Evolutionary conservation across 495 filamentous ascomycete species (phyloP).

Genomic region (Cairneyella variabilis): DNA sequence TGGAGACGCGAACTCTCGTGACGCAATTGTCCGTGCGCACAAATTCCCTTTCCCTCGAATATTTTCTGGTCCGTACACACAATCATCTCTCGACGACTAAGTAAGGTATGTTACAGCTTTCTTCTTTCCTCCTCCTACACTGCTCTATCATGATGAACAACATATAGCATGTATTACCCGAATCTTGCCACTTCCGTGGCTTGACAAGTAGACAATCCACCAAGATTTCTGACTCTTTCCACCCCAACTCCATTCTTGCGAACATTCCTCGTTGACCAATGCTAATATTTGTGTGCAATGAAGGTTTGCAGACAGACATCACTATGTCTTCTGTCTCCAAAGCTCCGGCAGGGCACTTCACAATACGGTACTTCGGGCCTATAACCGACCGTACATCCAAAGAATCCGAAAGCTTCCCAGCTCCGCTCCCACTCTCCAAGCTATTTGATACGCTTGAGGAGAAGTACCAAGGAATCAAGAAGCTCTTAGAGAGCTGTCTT

Average conservation of each 20-base stretch:
- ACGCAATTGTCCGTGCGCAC: too few relatives aligned
- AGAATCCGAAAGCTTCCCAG: slow-evolving; percentile 64
- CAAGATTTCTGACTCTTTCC: slow-evolving; percentile 55
- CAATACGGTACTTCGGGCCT: slow-evolving; percentile 82
- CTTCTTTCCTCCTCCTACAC: background rate
- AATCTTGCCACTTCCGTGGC: slow-evolving; percentile 39
- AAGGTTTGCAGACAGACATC: slow-evolving; percentile 3
- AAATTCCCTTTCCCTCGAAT: too few relatives aligned
- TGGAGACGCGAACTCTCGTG: slow-evolving; percentile 12
- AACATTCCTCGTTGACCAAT: background rate
- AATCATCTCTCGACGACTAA: background rate
- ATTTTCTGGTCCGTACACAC: slow-evolving; percentile 1
- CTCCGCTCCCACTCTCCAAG: slow-evolving; percentile 62
- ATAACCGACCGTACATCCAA: slow-evolving; percentile 71
- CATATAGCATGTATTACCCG: slow-evolving; percentile 71
- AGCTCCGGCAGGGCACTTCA: slow-evolving; percentile 58
- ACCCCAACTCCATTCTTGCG: background rate
- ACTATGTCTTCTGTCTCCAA: slow-evolving; percentile 34
- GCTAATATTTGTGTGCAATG: too few relatives aligned
- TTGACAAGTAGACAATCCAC: slow-evolving; percentile 42
- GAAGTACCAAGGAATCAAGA: slow-evolving; percentile 75
- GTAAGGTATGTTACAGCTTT: background rate
- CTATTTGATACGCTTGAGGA: slow-evolving; percentile 73
- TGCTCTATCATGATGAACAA: slow-evolving; percentile 31
- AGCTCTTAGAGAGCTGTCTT: slow-evolving; percentile 70